Evolutionary conservation across 148 eudicot species (phyloP).

Genomic region (Camellia sinensis): DNA sequence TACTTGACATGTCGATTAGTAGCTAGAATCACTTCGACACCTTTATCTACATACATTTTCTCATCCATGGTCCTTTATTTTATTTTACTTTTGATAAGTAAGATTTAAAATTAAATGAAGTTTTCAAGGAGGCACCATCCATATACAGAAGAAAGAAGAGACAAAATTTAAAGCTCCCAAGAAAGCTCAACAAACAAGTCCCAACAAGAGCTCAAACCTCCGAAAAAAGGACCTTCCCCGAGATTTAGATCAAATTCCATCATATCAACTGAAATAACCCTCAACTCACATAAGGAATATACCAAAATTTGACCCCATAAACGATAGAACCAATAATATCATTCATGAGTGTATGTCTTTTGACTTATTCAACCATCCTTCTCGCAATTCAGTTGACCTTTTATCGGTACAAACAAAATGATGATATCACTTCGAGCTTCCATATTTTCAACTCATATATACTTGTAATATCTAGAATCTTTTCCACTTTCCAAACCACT

Average conservation of each 20-base stretch:
- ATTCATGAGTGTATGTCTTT: not conserved
- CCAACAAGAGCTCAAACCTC: no score
- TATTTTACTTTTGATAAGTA: no score
- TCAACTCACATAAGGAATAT: not conserved
- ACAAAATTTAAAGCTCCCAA: no score
- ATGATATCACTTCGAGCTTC: not conserved
- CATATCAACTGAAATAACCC: not conserved
- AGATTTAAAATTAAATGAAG: no score
- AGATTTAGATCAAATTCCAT: not conserved
- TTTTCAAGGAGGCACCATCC: no score
- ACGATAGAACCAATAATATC: not conserved
- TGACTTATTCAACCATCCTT: not conserved
- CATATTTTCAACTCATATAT: not conserved
- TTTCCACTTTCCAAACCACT: not conserved
- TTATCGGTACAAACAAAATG: not conserved
- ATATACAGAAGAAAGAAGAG: no score
- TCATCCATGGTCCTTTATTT: not conserved
- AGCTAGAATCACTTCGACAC: not conserved
- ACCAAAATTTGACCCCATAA: not conserved
- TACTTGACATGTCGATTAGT: not conserved
- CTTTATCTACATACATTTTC: not conserved
- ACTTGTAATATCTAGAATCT: not conserved
- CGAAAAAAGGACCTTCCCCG: no score
- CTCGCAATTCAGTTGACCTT: not conserved
- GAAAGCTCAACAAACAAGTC: no score